A percentile compares a stretch with the other conserved stretches of the same genome.
Evolutionary conservation across 2,329 filamentous ascomycete species (phyloP).

Genomic region (Phyllosticta citrichinensis): DNA sequence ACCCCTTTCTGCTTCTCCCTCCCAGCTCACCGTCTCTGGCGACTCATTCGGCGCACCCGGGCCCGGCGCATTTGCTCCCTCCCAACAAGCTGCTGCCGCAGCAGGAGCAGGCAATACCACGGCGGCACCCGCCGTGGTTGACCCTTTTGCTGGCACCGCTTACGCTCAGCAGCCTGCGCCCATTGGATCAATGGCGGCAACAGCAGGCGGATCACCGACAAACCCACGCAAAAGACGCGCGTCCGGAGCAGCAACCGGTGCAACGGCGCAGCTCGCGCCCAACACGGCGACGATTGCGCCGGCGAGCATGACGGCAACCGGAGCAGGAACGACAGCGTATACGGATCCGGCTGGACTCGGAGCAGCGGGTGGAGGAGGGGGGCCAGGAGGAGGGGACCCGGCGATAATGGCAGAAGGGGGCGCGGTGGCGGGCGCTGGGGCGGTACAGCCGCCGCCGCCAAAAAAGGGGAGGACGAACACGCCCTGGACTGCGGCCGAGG

Average conservation of each 20-base stretch:
- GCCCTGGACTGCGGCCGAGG: conserved; percentile 92
- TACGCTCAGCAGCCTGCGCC: conserved; percentile 1
- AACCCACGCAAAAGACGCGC: conserved; percentile 37
- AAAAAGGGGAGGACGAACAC: conserved; percentile 99
- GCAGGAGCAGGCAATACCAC: background rate
- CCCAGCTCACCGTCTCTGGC: conserved; percentile 24
- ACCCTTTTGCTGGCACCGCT: conserved; percentile 1
- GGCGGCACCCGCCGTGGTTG: conserved; percentile 14
- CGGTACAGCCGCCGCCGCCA: conserved; percentile 30
- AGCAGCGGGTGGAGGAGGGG: background rate
- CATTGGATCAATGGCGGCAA: background rate
- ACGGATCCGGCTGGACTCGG: conserved; percentile 4
- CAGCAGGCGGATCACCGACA: conserved; percentile 8
- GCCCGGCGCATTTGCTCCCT: background rate
- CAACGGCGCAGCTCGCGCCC: conserved; percentile 19
- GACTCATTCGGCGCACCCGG: background rate
- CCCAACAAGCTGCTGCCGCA: background rate
- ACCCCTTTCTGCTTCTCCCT: conserved; percentile 28
- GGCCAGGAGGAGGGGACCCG: conserved; percentile 2
- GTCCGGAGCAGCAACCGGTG: conserved; percentile 18
- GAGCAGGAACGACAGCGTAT: background rate
- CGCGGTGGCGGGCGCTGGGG: background rate
- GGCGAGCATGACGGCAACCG: background rate
- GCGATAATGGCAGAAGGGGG: background rate
- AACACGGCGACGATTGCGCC: conserved; percentile 7